phyloP scores from a whole-genome alignment of 192 early-diverging fungal species.

The Coemansia sp. region DNA sequence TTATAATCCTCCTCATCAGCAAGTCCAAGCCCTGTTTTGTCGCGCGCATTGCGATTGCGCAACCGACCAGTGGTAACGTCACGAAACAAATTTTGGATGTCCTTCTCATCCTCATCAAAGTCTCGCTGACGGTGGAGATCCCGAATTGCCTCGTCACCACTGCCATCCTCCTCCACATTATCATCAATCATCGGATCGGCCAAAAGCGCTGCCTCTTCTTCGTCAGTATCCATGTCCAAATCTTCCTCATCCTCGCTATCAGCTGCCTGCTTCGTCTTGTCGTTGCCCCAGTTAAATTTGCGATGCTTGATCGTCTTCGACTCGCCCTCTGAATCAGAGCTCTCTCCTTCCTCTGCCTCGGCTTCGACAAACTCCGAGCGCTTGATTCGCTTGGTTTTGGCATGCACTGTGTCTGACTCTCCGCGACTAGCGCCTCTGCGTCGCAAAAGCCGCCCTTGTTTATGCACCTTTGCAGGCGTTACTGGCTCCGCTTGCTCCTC shows the following conservation, averaged over 20 bases:
- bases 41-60: slow-evolving; percentile 12
- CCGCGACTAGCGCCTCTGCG: not conserved
- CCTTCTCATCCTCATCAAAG: slow-evolving; percentile 36
- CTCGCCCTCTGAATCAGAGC: slow-evolving; percentile 35
- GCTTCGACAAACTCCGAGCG: slow-evolving; percentile 53
- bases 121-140: slow-evolving; percentile 38
- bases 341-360: slow-evolving; percentile 52
- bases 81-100: slow-evolving; percentile 34
- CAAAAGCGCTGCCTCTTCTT: slow-evolving; percentile 33
- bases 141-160: slow-evolving; percentile 37
- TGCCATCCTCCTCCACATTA: slow-evolving; percentile 16
- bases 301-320: slow-evolving; percentile 9
- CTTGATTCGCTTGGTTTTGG: slow-evolving; percentile 5
- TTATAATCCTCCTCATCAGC: slow-evolving; percentile 47
- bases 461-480: not conserved
- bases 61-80: slow-evolving; percentile 46
- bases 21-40: slow-evolving; percentile 14
- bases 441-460: slow-evolving; percentile 10
- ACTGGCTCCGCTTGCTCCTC: not conserved
- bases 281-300: slow-evolving; percentile 44
- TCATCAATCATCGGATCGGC: slow-evolving; percentile 51
- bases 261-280: not conserved
- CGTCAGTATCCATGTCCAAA: slow-evolving; percentile 38
- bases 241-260: slow-evolving; percentile 30
- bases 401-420: not conserved